Evolutionary conservation across 345 rosid species (phyloP), one percentile per base, ranked within the genome.

Genomic region (Corymbia maculata): DNA sequence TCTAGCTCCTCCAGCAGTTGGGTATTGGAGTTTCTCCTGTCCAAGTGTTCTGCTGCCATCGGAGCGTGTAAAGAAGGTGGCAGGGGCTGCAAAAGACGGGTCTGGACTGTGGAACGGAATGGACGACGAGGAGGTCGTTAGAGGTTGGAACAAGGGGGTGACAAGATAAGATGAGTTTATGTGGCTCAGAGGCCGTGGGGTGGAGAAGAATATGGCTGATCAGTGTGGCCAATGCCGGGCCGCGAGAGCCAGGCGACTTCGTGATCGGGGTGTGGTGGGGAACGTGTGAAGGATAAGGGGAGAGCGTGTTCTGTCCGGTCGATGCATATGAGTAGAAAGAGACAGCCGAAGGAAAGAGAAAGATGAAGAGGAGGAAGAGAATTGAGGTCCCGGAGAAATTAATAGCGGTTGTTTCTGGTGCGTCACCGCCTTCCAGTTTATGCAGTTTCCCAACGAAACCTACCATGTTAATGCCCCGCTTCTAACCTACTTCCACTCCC

Each of bases 1-100:
- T 97, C 98, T 3, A 97, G 98, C 82, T 97, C 99, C 51, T 96
- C 96, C 80, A 97, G 87, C 50, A 96, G 97, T 92, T 93, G 97
- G 36, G 96, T 91, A 88, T 87, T 95, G 85, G 98, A 95, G 86
- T 93, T 95, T 87, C 96, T 93, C 87, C 94, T 91, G n/a, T 90
- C 93, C 10, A 94, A 70, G 86, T 88, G 89, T 86, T 94, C 94
- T 53, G 89, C 91, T 64, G 94, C 96, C 96, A 94, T 93, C n/a
- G 85, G 53, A 12, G 59, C 49, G n/a, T 59, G 42, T 2, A 64
- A 53, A 47, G 42, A 32, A 50, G 75, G 26, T 26, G 36, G 82
- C 44, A 19, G 49, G 49, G 82, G 49, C 82, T 42, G 82, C 49
- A 10, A 42, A 44, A 75, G 82, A 75, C 19, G 82, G 8, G 22